Evolutionary conservation across 192 early-diverging fungal species (phyloP), one percentile per base, ranked within the genome.

Genomic region (Backusella psychrophila): DNA sequence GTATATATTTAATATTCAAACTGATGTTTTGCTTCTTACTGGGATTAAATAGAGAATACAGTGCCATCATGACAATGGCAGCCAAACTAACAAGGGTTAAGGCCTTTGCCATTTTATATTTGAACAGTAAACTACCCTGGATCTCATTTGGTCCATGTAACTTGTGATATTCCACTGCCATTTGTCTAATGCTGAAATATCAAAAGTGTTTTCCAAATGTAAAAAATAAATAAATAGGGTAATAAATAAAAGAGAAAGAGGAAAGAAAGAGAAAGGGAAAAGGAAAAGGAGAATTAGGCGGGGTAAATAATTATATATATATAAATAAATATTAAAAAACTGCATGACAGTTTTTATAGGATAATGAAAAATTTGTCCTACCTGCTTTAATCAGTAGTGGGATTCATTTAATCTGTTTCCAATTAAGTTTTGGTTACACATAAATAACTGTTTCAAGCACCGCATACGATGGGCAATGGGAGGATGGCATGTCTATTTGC

Each of bases 51-150:
- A 81, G 19, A 33, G 80, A 77, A 26, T 53, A 23, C 21, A 75
- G 15, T 9, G 76, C 76, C 73, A 81, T 75, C 29, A 74, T 14
- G 17, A 81, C 69, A 41, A 81, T 76, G 17, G 80, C 76, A 9
- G 74, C n/a, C 71, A 81, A 53, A 44, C 80, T 81, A 12, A 77
- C 56, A 15, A 72, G 26, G 6, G 80, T 77, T 3, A 81, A 41
- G 42, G 68, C 72, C 38, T 77, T 77, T 26, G 80, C 80, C 39
- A 77, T 46, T 33, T 52, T 77, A 56, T 81, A 81, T 38, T 78
- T 78, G 15, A 78, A 33, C n/a, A 72, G 35, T 34, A 78, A 33
- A 44, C 73, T 75, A 31, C 65, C 65, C 26, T 71, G 38, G 21
- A 71, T 26, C 14, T 71, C 69, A 33, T 38, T 46, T 46, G 38